These are phyloP conservation scores for Penicillium longicatenatum DNA, from an alignment of 495 filamentous ascomycete genomes.

Conservation along the genomic window DNA sequence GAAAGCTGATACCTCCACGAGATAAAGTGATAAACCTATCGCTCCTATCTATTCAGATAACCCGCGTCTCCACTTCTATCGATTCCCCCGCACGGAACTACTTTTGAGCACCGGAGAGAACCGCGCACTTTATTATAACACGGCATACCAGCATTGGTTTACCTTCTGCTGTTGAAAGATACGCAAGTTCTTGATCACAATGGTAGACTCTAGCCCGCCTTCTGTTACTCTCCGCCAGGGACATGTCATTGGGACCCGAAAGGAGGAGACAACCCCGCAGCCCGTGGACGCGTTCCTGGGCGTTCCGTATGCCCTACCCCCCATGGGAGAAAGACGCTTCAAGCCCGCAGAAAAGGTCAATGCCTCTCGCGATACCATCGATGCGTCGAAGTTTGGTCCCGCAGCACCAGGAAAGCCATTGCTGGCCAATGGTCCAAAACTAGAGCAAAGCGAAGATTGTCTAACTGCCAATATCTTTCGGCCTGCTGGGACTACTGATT, in stretches of 20 bases:
- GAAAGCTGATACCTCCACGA: slow-evolving; percentile 4
- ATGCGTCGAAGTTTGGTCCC: slow-evolving; percentile 44
- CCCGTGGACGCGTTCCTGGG: slow-evolving; percentile 60
- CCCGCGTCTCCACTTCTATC: slow-evolving; percentile 15
- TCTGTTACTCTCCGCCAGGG: slow-evolving; percentile 54
- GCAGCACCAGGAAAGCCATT: slow-evolving; percentile 31
- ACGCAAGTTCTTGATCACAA: background rate
- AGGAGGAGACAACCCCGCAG: slow-evolving; percentile 43
- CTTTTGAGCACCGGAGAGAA: slow-evolving; percentile 19
- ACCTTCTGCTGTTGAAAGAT: background rate
- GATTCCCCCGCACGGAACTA: slow-evolving; percentile 27
- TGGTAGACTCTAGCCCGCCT: slow-evolving; percentile 23
- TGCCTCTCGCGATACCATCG: slow-evolving; percentile 34
- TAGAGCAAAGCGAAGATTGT: slow-evolving; percentile 54
- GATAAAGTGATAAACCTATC: slow-evolving; percentile 6
- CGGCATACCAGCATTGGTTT: background rate
- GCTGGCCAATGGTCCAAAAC: slow-evolving; percentile 20
- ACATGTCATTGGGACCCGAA: slow-evolving; percentile 50
- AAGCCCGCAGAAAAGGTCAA: slow-evolving; percentile 44
- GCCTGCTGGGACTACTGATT: slow-evolving; percentile 32
- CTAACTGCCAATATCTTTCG: slow-evolving; percentile 55
- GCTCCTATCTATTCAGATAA: slow-evolving; percentile 12
- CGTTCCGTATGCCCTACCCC: slow-evolving; percentile 60
- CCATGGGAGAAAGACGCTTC: slow-evolving; percentile 58
- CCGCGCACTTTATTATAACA: background rate